These are phyloP conservation scores for Aureobasidium sp. DNA, from an alignment of 2,329 filamentous ascomycete genomes.

Conservation along the genomic window DNA sequence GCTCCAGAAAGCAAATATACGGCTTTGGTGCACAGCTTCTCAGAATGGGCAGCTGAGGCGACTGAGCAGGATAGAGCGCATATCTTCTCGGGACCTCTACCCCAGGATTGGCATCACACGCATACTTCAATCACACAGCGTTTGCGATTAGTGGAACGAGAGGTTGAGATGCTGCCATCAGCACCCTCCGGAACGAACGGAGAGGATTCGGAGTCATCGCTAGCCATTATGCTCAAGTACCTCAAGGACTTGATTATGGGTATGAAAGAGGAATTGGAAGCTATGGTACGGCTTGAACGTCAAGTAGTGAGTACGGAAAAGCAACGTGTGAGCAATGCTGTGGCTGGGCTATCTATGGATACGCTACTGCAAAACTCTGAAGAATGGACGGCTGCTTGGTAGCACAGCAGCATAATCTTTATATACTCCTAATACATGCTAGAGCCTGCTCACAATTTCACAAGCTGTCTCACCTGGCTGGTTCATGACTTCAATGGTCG, in stretches of 20 bases:
- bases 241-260: neutral
- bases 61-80: neutral
- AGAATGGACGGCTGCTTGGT: slow-evolving; percentile 6
- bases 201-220: neutral
- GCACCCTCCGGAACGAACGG: neutral
- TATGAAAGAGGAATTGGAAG: slow-evolving; percentile 9
- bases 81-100: neutral
- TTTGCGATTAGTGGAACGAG: slow-evolving; percentile 8
- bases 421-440: too few species aligned
- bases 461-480: too few species aligned
- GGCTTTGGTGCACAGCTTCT: slow-evolving; percentile 49
- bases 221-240: neutral
- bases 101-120: slow-evolving; percentile 4
- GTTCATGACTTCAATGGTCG: too few species aligned
- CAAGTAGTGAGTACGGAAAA: slow-evolving; percentile 7
- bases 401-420: neutral
- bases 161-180: slow-evolving; percentile 9
- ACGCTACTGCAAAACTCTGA: neutral
- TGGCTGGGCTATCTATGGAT: slow-evolving; percentile 32
- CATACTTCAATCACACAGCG: slow-evolving; percentile 10
- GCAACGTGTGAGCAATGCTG: slow-evolving; percentile 1
- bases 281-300: slow-evolving; percentile 3
- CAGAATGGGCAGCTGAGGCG: slow-evolving; percentile 44
- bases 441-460: too few species aligned
- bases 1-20: slow-evolving; percentile 49